phyloP scores from a whole-genome alignment of 495 filamentous ascomycete species.

The Penicillium mononematosum region DNA sequence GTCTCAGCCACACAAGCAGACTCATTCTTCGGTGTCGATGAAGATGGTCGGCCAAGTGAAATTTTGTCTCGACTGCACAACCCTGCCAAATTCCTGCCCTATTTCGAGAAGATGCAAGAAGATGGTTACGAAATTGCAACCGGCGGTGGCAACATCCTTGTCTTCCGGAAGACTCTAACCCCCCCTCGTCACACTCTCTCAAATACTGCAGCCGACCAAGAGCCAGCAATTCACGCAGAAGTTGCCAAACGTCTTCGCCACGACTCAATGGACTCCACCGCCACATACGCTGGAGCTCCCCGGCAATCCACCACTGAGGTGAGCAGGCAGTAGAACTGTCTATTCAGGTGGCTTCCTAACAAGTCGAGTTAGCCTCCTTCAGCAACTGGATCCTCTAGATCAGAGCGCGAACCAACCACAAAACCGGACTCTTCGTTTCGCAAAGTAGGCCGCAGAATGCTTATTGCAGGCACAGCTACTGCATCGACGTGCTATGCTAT shows the following conservation, averaged over 20 bases:
- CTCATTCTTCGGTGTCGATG: constrained; percentile 48
- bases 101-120: constrained; percentile 60
- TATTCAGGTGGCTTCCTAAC: constrained; percentile 47
- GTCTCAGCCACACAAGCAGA: constrained; percentile 63
- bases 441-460: constrained; percentile 48
- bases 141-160: constrained; percentile 65
- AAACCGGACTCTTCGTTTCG: constrained; percentile 29
- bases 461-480: constrained; percentile 57
- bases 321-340: constrained; percentile 54
- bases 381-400: constrained; percentile 3
- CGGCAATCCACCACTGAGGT: constrained; percentile 39
- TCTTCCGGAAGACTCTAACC: constrained; percentile 62
- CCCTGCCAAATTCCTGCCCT: constrained; percentile 68
- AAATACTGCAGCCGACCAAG: constrained; percentile 15
- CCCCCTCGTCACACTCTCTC: constrained; percentile 2
- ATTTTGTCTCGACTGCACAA: constrained; percentile 65
- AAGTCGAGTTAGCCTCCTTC: constrained; percentile 28
- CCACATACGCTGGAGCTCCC: background rate
- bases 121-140: constrained; percentile 74
- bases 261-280: constrained; percentile 13
- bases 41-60: constrained; percentile 56
- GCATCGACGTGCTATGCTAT: constrained; percentile 65
- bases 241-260: constrained; percentile 13
- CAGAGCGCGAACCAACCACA: constrained; percentile 1
- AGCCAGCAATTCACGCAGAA: constrained; percentile 13